Evolutionary conservation across 306 rosid genomes (phyloP).

Genomic region (Crotalaria pallida): DNA sequence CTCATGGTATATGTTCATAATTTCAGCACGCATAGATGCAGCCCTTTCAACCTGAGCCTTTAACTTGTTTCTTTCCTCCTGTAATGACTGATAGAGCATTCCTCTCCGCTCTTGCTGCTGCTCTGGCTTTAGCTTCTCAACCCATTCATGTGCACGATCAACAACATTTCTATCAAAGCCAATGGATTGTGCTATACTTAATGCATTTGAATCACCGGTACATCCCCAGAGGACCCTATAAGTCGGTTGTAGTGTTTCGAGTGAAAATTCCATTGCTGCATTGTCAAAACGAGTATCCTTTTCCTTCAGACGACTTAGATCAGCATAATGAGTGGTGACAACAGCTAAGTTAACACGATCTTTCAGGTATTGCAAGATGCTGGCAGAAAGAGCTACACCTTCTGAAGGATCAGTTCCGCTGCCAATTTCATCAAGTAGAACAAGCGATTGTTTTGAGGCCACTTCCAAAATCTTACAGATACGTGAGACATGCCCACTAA

Average conservation of each 20-base stretch:
- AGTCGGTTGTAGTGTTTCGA: slow-evolving; percentile 72
- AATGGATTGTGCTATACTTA: slow-evolving; percentile 70
- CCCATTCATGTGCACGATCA: slow-evolving; percentile 59
- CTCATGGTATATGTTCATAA: slow-evolving; percentile 58
- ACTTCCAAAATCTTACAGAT: slow-evolving; percentile 68
- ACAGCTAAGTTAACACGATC: slow-evolving; percentile 65
- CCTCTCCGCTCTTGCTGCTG: slow-evolving; percentile 82
- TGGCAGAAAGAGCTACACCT: slow-evolving; percentile 94
- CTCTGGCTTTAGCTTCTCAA: slow-evolving; percentile 72
- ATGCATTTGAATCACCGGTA: slow-evolving; percentile 86
- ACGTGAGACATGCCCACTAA: slow-evolving; percentile 87
- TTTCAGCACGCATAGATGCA: slow-evolving; percentile 57
- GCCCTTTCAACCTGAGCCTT: slow-evolving; percentile 66
- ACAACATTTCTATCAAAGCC: slow-evolving; percentile 72
- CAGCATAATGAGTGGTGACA: slow-evolving; percentile 92
- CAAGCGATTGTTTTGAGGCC: slow-evolving; percentile 69
- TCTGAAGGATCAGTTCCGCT: slow-evolving; percentile 97
- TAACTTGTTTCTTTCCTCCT: slow-evolving; percentile 65
- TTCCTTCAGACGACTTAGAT: slow-evolving; percentile 75
- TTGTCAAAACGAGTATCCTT: slow-evolving; percentile 63
- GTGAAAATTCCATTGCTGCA: slow-evolving; percentile 92
- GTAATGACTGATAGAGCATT: slow-evolving; percentile 58
- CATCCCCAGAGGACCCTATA: slow-evolving; percentile 87
- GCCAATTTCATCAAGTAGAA: slow-evolving; percentile 94
- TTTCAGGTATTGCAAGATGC: slow-evolving; percentile 82